These are phyloP conservation scores for Chenopodium album DNA, from an alignment of 148 eudicot species.

Conservation along the genomic window DNA sequence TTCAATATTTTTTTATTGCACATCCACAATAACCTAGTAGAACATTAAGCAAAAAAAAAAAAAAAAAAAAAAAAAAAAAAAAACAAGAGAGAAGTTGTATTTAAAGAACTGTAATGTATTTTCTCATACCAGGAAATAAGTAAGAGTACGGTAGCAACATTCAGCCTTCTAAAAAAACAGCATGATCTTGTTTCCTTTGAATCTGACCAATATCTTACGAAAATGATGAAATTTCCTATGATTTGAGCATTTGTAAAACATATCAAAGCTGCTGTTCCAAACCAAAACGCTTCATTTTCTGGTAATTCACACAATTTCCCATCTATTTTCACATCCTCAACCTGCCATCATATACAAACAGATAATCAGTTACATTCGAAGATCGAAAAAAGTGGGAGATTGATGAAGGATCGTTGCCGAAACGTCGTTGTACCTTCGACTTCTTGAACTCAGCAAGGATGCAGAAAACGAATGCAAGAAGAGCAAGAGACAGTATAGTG, in stretches of 20 bases:
- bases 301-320: conserved; percentile 64
- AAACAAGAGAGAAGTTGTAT: no score
- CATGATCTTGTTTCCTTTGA: conserved; percentile 12
- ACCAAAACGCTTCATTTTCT: conserved; percentile 49
- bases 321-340: conserved; percentile 51
- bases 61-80: no score
- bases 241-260: conserved; percentile 47
- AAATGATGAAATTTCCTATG: conserved; percentile 44
- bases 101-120: no score
- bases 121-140: conserved; percentile 52
- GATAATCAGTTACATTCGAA: not conserved
- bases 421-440: conserved; percentile 47
- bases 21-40: no score
- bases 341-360: conserved; percentile 30
- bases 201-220: conserved; percentile 12
- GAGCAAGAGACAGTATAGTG: conserved; percentile 30
- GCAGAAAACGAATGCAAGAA: conserved; percentile 49
- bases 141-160: conserved; percentile 27
- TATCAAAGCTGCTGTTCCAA: conserved; percentile 52
- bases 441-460: conserved; percentile 65
- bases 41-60: no score
- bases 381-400: no score
- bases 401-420: not conserved
- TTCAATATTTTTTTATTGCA: no score
- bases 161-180: conserved; percentile 17